These are phyloP conservation scores for Citrus unshiu DNA, from an alignment of 345 rosid species.

Conservation along the genomic window DNA sequence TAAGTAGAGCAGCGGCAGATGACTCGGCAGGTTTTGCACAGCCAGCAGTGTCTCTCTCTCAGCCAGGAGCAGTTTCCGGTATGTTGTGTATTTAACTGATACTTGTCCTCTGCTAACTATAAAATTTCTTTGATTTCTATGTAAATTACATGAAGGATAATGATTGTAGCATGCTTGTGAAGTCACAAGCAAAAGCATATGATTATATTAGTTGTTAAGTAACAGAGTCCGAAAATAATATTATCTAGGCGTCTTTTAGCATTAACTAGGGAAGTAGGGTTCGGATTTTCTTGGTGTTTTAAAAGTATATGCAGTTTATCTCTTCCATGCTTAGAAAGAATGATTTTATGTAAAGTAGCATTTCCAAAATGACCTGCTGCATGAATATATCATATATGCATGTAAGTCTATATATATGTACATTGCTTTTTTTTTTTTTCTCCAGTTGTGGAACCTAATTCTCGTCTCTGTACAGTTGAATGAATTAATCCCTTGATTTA, in stretches of 20 bases:
- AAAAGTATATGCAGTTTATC: background rate
- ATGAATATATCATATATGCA: too few species aligned
- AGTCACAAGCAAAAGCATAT: background rate
- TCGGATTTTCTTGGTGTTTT: too few species aligned
- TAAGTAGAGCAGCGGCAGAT: background rate
- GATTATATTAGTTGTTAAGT: background rate
- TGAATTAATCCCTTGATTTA: background rate
- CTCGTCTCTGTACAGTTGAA: too few species aligned
- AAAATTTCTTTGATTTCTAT: background rate
- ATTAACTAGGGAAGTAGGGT: too few species aligned
- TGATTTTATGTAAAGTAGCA: background rate
- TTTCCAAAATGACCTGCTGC: background rate
- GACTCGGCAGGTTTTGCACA: background rate
- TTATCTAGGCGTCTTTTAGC: too few species aligned
- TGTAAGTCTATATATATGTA: too few species aligned
- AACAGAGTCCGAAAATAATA: background rate
- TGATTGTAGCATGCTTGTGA: background rate
- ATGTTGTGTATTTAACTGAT: background rate
- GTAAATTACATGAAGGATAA: background rate
- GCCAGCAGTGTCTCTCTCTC: background rate
- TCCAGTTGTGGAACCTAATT: too few species aligned
- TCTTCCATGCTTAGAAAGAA: background rate
- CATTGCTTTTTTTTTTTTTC: too few species aligned
- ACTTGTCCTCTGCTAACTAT: background rate
- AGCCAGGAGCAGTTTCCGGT: background rate